These are phyloP conservation scores for Gonapodya prolifera DNA, from an alignment of 192 early-diverging fungal genomes.

Conservation along the genomic window DNA sequence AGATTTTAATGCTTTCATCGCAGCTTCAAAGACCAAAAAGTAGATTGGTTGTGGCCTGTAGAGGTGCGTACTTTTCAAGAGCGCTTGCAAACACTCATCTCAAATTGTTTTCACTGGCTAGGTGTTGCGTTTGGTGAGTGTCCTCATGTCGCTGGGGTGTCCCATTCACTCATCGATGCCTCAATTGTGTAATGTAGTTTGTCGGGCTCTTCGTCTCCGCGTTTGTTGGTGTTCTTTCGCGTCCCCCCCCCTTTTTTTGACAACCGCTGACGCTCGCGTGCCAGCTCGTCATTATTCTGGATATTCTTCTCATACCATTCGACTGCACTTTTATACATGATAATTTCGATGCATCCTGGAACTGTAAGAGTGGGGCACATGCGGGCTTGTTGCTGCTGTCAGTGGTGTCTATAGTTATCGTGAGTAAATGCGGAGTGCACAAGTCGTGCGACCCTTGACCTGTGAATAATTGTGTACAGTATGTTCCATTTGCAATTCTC, in stretches of 20 bases:
- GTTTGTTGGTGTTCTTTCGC: not conserved
- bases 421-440: not conserved
- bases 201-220: not conserved
- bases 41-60: not conserved
- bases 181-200: not conserved
- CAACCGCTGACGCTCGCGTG: not conserved
- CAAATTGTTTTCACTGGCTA: not conserved
- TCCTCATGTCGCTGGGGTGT: not conserved
- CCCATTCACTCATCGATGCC: too few relatives aligned
- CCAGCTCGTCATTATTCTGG: not conserved
- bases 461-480: not conserved
- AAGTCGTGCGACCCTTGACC: not conserved
- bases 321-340: not conserved
- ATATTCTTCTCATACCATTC: not conserved
- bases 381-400: not conserved
- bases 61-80: not conserved
- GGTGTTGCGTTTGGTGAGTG: not conserved
- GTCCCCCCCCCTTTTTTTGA: not conserved
- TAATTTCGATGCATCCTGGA: not conserved
- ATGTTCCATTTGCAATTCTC: not conserved
- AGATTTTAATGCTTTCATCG: not conserved
- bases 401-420: not conserved
- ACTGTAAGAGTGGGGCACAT: not conserved
- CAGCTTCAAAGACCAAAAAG: not conserved
- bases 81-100: too few relatives aligned